Evolutionary conservation across 257 asterid genomes (phyloP).

Genomic region (Cinchona pubescens): DNA sequence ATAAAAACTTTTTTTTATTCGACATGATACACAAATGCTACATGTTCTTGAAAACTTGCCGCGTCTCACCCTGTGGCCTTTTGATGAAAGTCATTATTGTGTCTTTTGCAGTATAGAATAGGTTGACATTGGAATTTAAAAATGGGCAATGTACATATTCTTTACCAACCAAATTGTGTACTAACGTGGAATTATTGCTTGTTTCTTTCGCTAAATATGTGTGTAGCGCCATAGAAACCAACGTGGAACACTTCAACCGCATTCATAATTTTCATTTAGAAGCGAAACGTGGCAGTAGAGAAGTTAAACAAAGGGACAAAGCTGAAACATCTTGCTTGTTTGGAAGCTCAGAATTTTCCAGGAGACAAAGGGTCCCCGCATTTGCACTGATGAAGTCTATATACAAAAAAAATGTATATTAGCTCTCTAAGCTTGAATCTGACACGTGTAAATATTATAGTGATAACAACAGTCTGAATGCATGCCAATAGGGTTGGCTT

Average conservation of each 20-base stretch:
- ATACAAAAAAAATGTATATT: conserved; percentile 10
- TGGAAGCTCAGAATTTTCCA: conserved; percentile 16
- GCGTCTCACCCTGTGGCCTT: conserved; percentile 22
- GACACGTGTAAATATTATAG: conserved; percentile 14
- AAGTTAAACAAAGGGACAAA: conserved; percentile 22
- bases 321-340: conserved; percentile 25
- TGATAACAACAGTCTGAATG: not conserved
- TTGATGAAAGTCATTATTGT: conserved; percentile 2
- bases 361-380: conserved; percentile 34
- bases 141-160: too few species aligned
- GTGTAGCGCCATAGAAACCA: conserved; percentile 11
- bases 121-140: not conserved
- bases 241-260: conserved; percentile 24
- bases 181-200: conserved; percentile 1
- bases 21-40: not conserved
- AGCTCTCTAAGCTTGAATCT: conserved; percentile 10
- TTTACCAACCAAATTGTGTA: conserved; percentile 21
- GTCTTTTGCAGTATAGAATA: conserved; percentile 7
- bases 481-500: too few species aligned
- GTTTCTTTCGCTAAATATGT: conserved; percentile 5
- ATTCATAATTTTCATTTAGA: conserved; percentile 12
- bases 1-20: too few species aligned
- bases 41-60: not conserved
- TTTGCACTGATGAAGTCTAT: conserved; percentile 19
- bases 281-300: conserved; percentile 15